Percentiles rank a stretch among this genome's conserved stretches.
These are phyloP conservation scores for Madurella fahalii DNA, from an alignment of 2,329 filamentous ascomycete genomes.

Conservation along the genomic window DNA sequence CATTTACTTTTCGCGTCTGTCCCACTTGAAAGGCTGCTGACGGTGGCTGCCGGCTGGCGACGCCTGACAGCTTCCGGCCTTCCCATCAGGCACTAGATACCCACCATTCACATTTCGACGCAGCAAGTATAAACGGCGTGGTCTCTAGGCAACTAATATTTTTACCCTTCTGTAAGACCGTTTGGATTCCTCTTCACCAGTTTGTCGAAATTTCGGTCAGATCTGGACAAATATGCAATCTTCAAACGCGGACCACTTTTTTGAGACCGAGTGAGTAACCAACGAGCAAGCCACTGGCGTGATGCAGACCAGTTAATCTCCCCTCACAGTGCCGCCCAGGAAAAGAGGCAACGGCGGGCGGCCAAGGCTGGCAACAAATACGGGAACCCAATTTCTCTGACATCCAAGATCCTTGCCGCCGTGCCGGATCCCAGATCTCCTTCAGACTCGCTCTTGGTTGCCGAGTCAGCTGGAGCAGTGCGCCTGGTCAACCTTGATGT, in stretches of 20 bases:
- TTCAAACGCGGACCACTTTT: constrained; percentile 76
- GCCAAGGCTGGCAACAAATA: constrained; percentile 70
- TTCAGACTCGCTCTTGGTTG: constrained; percentile 63
- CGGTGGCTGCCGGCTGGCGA: constrained; percentile 9
- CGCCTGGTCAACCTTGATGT: constrained; percentile 73
- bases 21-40: background rate
- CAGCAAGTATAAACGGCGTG: constrained; percentile 5
- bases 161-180: background rate
- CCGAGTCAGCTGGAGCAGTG: constrained; percentile 80
- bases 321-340: constrained; percentile 44
- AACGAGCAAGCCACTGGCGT: constrained; percentile 14
- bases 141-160: constrained; percentile 9
- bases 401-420: constrained; percentile 81
- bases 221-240: constrained; percentile 63
- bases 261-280: constrained; percentile 75
- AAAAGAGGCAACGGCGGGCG: constrained; percentile 56
- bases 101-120: constrained; percentile 1
- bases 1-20: constrained; percentile 17
- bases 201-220: background rate
- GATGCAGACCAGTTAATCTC: constrained; percentile 39
- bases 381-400: constrained; percentile 74
- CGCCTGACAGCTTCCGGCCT: constrained; percentile 12
- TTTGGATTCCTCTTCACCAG: background rate
- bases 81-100: constrained; percentile 8
- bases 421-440: constrained; percentile 61